Percentiles rank a stretch among this genome's conserved stretches.
These are phyloP conservation scores for Nasturtium officinale DNA, from an alignment of 345 rosid genomes.

Conservation along the genomic window DNA sequence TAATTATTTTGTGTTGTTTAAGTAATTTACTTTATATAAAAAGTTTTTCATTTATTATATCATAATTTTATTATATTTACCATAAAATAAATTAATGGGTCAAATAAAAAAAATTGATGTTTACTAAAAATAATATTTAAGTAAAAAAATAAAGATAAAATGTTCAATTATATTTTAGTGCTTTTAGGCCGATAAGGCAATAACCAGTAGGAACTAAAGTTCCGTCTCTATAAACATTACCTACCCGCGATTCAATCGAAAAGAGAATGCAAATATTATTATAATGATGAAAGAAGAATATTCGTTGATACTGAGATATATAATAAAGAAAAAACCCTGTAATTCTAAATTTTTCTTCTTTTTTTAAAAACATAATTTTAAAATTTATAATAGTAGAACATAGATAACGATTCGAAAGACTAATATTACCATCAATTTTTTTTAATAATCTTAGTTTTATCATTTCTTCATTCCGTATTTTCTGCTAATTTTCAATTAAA, in stretches of 20 bases:
- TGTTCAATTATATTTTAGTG: too few relatives aligned
- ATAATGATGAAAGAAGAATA: too few relatives aligned
- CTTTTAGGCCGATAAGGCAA: constrained; percentile 1
- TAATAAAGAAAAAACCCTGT: neutral
- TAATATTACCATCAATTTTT: neutral
- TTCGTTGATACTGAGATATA: neutral
- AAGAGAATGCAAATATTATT: neutral
- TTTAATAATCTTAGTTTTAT: neutral
- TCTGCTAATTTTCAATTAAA: neutral
- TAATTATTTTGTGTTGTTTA: too few relatives aligned
- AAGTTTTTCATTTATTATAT: too few relatives aligned
- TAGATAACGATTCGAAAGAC: neutral
- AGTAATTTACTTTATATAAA: too few relatives aligned
- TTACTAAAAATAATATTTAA: too few relatives aligned
- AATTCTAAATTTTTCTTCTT: neutral
- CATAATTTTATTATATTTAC: too few relatives aligned
- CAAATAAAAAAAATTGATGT: too few relatives aligned
- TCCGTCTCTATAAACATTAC: neutral
- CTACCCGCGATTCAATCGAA: neutral
- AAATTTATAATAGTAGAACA: neutral
- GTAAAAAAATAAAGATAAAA: too few relatives aligned
- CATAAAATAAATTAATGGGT: too few relatives aligned
- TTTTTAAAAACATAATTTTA: too few relatives aligned
- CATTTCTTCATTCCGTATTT: neutral
- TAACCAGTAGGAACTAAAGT: neutral